Evolutionary conservation across 106 monocot genomes (phyloP), one percentile per base, ranked within the genome.

Genomic region (Xerophyta viscosa): DNA sequence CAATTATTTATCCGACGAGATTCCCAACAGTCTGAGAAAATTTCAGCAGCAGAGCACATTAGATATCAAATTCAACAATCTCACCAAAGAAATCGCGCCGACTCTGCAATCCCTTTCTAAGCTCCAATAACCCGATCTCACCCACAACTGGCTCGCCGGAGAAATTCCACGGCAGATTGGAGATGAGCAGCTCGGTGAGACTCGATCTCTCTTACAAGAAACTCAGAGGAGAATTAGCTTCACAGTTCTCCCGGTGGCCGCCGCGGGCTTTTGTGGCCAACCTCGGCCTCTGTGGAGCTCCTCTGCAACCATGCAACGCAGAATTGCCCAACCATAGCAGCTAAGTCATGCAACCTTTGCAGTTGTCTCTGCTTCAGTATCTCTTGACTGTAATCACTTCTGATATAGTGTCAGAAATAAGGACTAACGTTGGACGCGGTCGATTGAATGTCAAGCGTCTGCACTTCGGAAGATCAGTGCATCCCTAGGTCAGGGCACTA

Each of bases 181-280:
- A 61, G 2, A 89, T 98, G 96, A 76, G 56, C 7, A 90, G 89
- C 70, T 62, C 89, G 28, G 78, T 79, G 29, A 63, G 30, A 54
- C 78, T 98, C 8, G 84, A 90, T 23, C 64, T 96, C 50, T 98
- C 89, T 8, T 54, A 77, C 59, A 98, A 98, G 52, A 29, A 49
- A 8, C 71, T 98, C 0, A 27, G 57, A 33, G 96, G 96, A 1
- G 56, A 63, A 41, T 23, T 98, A 22, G 73, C 41, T 39, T 36
- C 46, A 3, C 51, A 48, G 14, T 72, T 98, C 58, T 58, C 79
- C 29, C 76, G 57, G 21, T 98, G 80, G 67, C 79, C 96, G 1
- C 24, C 47, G 2, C 52, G 66, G 30, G 70, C 85, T 13, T 98
- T 98, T 54, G 47, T 45, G 20, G 64, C 44, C 1, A 96, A 96